phyloP scores from a whole-genome alignment of 2,329 filamentous ascomycete species.

The Paraphoma sp. region DNA sequence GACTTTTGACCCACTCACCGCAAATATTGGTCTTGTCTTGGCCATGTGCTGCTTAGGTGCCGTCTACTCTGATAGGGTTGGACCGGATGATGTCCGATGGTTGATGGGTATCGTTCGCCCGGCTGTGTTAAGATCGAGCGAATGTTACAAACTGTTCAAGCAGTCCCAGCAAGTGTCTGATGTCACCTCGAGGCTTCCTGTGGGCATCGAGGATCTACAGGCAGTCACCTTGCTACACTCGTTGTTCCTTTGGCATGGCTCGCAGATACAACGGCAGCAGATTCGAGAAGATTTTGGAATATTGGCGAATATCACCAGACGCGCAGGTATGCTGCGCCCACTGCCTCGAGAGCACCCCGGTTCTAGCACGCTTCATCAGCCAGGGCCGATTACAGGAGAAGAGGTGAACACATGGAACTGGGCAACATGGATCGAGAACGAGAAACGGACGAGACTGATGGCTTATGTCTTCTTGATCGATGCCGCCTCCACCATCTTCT shows the following conservation, averaged over 20 bases:
- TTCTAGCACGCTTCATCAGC: constrained; percentile 68
- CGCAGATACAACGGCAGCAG: constrained; percentile 67
- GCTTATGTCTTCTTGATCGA: constrained; percentile 71
- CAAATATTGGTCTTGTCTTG: constrained; percentile 71
- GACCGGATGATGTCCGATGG: constrained; percentile 67
- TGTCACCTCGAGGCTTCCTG: constrained; percentile 45
- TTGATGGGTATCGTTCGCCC: constrained; percentile 70
- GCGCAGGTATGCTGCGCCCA: constrained; percentile 63
- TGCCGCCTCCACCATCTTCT: constrained; percentile 71
- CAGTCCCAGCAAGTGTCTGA: constrained; percentile 49
- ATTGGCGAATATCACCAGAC: constrained; percentile 64
- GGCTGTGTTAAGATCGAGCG: constrained; percentile 64
- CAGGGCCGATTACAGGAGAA: constrained; percentile 50
- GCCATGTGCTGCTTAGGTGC: constrained; percentile 76
- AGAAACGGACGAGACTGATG: constrained; percentile 70
- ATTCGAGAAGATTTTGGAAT: constrained; percentile 66
- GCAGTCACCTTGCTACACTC: constrained; percentile 68
- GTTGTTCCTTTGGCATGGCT: constrained; percentile 74
- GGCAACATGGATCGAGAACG: constrained; percentile 72
- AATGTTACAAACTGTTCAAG: constrained; percentile 54
- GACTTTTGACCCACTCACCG: constrained; percentile 71
- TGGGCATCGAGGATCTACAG: constrained; percentile 69
- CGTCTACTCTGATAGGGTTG: constrained; percentile 72
- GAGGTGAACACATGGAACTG: constrained; percentile 67
- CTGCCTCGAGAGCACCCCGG: constrained; percentile 55